phyloP scores from a whole-genome alignment of 2,329 filamentous ascomycete species.

The Harringtonia lauricola region DNA sequence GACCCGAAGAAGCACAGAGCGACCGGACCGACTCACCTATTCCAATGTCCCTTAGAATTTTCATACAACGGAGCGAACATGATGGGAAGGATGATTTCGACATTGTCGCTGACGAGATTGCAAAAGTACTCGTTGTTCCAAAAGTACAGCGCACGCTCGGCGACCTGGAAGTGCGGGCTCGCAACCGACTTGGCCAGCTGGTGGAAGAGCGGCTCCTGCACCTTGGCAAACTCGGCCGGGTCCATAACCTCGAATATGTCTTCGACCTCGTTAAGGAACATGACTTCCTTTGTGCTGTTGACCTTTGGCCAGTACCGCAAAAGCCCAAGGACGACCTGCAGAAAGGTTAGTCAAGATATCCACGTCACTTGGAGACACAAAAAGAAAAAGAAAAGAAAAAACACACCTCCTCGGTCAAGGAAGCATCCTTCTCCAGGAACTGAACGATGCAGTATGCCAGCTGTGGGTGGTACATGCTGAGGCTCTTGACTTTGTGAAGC shows the following conservation, averaged over 20 bases:
- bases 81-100: conserved; percentile 94
- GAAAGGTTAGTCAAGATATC: neutral
- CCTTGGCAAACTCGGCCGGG: conserved; percentile 94
- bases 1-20: too few species aligned
- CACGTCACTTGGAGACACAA: neutral
- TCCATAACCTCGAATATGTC: conserved; percentile 99
- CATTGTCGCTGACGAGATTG: conserved; percentile 97
- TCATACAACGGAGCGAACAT: conserved; percentile 99
- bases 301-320: conserved; percentile 98
- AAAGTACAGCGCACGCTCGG: conserved; percentile 94
- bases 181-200: conserved; percentile 96
- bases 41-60: conserved; percentile 99
- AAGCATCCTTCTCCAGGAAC: conserved; percentile 95
- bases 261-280: conserved; percentile 98
- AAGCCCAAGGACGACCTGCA: conserved; percentile 79
- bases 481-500: conserved; percentile 93
- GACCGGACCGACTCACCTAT: too few species aligned
- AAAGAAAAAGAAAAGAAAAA: conserved; percentile 4
- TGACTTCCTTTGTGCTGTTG: conserved; percentile 99
- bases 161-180: conserved; percentile 97
- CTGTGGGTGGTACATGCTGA: conserved; percentile 99
- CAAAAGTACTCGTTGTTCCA: conserved; percentile 99
- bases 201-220: conserved; percentile 94
- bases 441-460: conserved; percentile 98
- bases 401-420: conserved; percentile 85